Evolutionary conservation across 2,329 filamentous ascomycete species (phyloP), one percentile per base, ranked within the genome.

Genomic region (Coleophoma crateriformis): DNA sequence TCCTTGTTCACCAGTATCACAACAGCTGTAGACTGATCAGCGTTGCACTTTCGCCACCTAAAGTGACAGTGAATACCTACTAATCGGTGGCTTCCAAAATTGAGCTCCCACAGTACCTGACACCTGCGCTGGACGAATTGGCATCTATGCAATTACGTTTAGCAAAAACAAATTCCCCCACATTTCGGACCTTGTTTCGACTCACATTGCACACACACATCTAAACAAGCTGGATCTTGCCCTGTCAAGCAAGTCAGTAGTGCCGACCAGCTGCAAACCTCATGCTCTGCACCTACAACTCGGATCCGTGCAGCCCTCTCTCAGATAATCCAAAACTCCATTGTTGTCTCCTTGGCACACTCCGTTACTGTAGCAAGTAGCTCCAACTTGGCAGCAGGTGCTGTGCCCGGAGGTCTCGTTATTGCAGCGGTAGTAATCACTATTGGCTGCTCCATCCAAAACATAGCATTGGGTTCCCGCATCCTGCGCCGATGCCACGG

Each of bases 241-340:
- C 56, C 41, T 43, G 13, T 22, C 20, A 19, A 27, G 12, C 41
- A 4, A 13, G 22, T 43, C 41, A 43, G 41, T 27, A 22, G 41
- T 27, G 12, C 12, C 38, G 15, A n/a, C 17, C 41, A 7, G n/a
- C 11, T 27, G n/a, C 10, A 22, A 43, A 13, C 6, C 7, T 22
- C 19, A n/a, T 17, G 41, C n/a, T 43, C 14, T 13, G n/a, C 17
- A 43, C 41, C n/a, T 43, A 43, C 41, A 60, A 15, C 52, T 58
- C 17, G 34, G 46, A 52, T 60, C 58, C 33, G 58, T 60, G 53
- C 56, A 60, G 27, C 56, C 58, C n/a, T 59, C 57, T 46, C 58
- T 51, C 34, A 59, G 43, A 43, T 58, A 60, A 42, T 60, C 58
- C 40, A 54, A 51, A 10, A 51, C 27, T 20, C 45, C 32, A 2